A percentile compares a stretch with the other conserved stretches of the same genome.
phyloP scores from a whole-genome alignment of 1,139 yeast species.

The Suhomyces atakaporum region DNA sequence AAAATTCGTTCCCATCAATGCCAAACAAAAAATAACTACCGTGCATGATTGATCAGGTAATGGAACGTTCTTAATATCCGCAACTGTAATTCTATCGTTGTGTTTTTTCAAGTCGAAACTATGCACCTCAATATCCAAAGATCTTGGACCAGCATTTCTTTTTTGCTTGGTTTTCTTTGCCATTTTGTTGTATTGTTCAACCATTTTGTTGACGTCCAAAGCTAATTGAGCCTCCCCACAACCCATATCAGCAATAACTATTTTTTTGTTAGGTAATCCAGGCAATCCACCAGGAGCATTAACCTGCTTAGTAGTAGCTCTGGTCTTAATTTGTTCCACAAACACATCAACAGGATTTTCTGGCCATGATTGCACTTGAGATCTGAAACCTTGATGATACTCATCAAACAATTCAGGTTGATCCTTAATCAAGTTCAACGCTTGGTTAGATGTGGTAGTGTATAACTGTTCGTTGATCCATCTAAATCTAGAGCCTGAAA shows the following conservation, averaged over 20 bases:
- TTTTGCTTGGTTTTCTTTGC: conserved; percentile 31
- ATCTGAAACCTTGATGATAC: conserved; percentile 91
- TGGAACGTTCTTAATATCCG: conserved; percentile 92
- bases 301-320: conserved; percentile 62
- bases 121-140: conserved; percentile 65
- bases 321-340: conserved; percentile 65
- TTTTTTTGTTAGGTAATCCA: conserved; percentile 53
- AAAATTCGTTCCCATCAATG: conserved; percentile 96
- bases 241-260: conserved; percentile 96
- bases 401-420: conserved; percentile 92
- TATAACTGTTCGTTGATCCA: conserved; percentile 97
- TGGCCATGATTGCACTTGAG: conserved; percentile 97
- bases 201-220: conserved; percentile 57
- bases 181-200: conserved; percentile 35
- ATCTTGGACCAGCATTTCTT: conserved; percentile 25
- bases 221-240: conserved; percentile 96
- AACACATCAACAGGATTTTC: conserved; percentile 94
- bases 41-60: conserved; percentile 75
- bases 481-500: conserved; percentile 92
- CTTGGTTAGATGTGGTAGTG: conserved; percentile 77
- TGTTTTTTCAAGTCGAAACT: conserved; percentile 88
- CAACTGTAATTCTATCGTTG: conserved; percentile 88
- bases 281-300: conserved; percentile 97
- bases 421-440: conserved; percentile 67
- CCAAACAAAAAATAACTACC: conserved; percentile 86